Percentiles rank a stretch among this genome's conserved stretches.
Conservation (phyloP, 805 yeast genomes). For the Candida ponderosae region DNA sequence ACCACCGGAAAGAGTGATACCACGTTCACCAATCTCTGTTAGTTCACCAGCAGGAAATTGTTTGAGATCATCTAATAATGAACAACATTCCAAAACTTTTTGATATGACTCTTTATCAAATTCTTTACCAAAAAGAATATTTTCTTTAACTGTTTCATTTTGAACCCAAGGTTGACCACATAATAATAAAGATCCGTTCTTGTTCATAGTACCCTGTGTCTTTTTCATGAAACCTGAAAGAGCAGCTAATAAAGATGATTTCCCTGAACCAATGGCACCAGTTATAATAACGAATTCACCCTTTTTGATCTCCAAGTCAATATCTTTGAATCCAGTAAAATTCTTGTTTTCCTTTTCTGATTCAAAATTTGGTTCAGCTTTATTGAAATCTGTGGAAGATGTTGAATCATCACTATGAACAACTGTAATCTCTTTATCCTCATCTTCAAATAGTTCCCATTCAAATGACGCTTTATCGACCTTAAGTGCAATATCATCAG, state of each 20-base stretch:
- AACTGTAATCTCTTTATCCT: constrained; percentile 3
- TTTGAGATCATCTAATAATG: constrained; percentile 48
- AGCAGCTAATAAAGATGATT: constrained; percentile 60
- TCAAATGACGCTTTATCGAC: constrained; percentile 49
- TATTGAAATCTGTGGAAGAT: neutral
- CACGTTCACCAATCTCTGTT: constrained; percentile 72
- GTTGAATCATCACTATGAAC: constrained; percentile 5
- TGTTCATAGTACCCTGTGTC: constrained; percentile 37
- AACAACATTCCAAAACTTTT: constrained; percentile 49
- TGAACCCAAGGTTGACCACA: constrained; percentile 67
- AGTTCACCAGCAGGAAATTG: constrained; percentile 59
- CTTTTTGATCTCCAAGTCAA: constrained; percentile 38
- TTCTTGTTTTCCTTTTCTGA: neutral
- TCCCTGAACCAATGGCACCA: constrained; percentile 75
- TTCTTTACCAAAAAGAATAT: constrained; percentile 51
- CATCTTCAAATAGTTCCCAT: constrained; percentile 51
- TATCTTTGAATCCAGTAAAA: constrained; percentile 34
- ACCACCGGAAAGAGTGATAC: constrained; percentile 72
- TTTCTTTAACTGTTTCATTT: constrained; percentile 62
- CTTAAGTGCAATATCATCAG: constrained; percentile 34
- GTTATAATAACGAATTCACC: constrained; percentile 70
- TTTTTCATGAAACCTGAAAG: constrained; percentile 60
- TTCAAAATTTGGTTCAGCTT: neutral
- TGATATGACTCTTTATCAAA: constrained; percentile 42
- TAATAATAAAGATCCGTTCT: constrained; percentile 40